A percentile compares a stretch with the other conserved stretches of the same genome.
phyloP scores from a whole-genome alignment of 371 early-diverging fungal genomes.

The Mortierella sp. region DNA sequence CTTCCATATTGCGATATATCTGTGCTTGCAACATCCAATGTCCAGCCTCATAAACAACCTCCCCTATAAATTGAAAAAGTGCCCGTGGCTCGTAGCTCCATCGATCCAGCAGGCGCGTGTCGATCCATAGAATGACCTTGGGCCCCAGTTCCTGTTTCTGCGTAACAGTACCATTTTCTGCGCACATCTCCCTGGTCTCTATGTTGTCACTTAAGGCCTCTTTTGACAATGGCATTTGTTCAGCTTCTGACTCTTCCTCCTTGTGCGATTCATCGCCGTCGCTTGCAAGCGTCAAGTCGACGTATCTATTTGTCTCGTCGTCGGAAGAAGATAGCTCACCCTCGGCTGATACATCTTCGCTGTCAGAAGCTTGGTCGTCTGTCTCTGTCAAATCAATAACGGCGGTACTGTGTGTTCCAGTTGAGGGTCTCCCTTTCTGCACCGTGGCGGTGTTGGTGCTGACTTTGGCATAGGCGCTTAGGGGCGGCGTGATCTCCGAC shows the following conservation, averaged over 20 bases:
- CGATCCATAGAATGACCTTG: constrained; percentile 24
- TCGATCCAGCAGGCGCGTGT: constrained; percentile 14
- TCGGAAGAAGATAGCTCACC: not conserved
- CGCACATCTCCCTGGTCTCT: not conserved
- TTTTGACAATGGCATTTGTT: not conserved
- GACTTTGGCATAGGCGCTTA: not conserved
- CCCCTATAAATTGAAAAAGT: constrained; percentile 37
- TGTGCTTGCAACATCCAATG: constrained; percentile 41
- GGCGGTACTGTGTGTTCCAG: not conserved
- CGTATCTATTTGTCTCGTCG: not conserved
- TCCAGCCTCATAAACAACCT: constrained; percentile 18
- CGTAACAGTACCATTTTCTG: too few relatives aligned
- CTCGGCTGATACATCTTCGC: not conserved
- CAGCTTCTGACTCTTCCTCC: not conserved
- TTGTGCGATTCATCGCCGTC: not conserved
- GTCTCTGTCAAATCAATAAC: constrained; percentile 12
- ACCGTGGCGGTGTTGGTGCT: not conserved
- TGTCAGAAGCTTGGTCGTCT: not conserved
- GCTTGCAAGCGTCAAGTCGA: constrained; percentile 18
- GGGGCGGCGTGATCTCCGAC: not conserved
- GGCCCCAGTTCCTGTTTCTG: constrained; percentile 1
- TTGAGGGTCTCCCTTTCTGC: not conserved
- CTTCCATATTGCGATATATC: constrained; percentile 38
- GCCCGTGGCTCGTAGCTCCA: constrained; percentile 9
- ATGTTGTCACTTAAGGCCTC: not conserved